phyloP scores from a whole-genome alignment of 2,329 filamentous ascomycete genomes.

The Fusarium sp. region DNA sequence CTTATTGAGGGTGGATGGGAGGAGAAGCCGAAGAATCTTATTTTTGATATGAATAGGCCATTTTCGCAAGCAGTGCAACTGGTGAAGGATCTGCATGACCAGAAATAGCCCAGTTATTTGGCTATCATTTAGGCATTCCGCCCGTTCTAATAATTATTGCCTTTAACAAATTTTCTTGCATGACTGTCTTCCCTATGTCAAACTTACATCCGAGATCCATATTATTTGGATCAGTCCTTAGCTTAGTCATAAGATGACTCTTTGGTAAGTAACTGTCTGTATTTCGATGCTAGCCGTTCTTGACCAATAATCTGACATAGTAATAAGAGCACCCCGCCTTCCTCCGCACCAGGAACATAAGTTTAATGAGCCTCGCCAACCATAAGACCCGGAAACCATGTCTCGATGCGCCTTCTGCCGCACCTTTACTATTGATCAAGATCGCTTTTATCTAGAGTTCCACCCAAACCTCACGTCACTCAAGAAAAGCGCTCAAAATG shows the following conservation, averaged over 20 bases:
- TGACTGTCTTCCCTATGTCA: fast-evolving
- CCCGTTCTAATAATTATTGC: fast-evolving
- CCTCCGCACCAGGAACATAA: not conserved
- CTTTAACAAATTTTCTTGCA: fast-evolving
- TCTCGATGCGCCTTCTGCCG: not conserved
- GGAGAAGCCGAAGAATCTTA: too few relatives aligned
- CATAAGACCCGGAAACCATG: not conserved
- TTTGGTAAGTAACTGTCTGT: not conserved
- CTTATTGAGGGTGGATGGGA: too few relatives aligned
- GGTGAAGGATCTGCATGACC: not conserved
- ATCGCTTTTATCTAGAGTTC: not conserved
- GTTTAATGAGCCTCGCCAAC: not conserved
- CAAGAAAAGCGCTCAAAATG: not conserved
- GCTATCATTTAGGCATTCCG: not conserved
- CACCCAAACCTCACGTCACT: constrained; percentile 3
- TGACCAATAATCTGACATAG: not conserved
- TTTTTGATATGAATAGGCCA: too few relatives aligned
- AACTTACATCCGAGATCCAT: fast-evolving
- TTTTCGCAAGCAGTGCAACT: not conserved
- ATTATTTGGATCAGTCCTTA: too few relatives aligned
- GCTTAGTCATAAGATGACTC: not conserved
- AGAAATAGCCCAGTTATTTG: not conserved
- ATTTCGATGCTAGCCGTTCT: not conserved
- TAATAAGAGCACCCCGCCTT: not conserved
- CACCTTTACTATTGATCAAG: not conserved